Base-by-base conservation (phyloP, 1,139 yeast genomes). In the Magnusiomyces suaveolens region DNA sequence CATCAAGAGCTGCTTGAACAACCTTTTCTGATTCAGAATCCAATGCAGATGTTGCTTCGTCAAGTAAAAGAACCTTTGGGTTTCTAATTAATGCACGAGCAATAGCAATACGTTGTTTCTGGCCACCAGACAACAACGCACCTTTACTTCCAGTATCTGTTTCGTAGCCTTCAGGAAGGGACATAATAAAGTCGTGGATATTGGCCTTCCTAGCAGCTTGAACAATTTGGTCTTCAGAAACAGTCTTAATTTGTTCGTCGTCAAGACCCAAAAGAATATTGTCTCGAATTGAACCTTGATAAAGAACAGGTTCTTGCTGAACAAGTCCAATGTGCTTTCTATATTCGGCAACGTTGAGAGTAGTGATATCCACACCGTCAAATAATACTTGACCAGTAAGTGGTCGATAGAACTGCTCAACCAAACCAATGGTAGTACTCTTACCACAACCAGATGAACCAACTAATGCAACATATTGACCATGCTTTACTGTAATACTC, bases 381-480 rank as follows among this genome's bases (percentile, higher is more conserved):
- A 90, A 75, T 29, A 75, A 61, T 18, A 90, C 81, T 49, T 69
- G 63, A 6, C 98, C 97, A 0, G 72, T 63, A 2, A 74, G 64
- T 1, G 95, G 94, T 60, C 86, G 83, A 67, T 90, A 90, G 67
- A 87, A 89, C 56, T 95, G 73, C 60, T 89, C 77, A 54, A 88
- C 70, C 54, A 90, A 72, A 29, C 90, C 85, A n/a, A 95, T 85
- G 39, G 94, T 83, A 0, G 97, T 90, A 1, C 96, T 86, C 70
- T 90, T 90, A 43, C 97, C 97, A 63, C 95, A 81, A 3, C 97
- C 97, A 2, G 96, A 87, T 1, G 97, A 94, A 0, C 97, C 98
- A 2, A 90, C 97, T 58, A 90, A 78, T 62, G 97, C 95, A 38
- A 88, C 87, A 64, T 87, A 87, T 57, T 94, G 89, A 1, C 97